These are phyloP conservation scores for Pythium aquatile DNA, from an alignment of 352 stramenopile genomes.

Conservation along the genomic window DNA sequence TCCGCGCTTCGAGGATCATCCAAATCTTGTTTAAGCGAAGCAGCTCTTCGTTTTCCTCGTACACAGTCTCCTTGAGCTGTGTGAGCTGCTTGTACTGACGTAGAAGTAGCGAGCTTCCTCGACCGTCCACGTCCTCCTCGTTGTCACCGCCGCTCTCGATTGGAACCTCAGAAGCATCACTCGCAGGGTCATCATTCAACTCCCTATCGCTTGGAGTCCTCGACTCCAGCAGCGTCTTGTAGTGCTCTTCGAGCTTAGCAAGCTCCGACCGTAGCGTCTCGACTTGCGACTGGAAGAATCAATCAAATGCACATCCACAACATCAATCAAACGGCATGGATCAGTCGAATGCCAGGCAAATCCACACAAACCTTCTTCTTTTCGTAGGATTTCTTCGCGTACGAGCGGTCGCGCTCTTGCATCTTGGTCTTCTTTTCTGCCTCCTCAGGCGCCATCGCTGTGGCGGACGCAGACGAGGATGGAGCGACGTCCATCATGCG, in stretches of 20 bases:
- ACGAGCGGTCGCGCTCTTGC: neutral
- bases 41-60: constrained; percentile 13
- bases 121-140: neutral
- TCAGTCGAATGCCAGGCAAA: neutral
- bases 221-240: constrained; percentile 8
- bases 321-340: neutral
- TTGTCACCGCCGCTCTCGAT: neutral
- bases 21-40: neutral
- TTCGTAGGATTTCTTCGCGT: neutral
- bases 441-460: neutral
- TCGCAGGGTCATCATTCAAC: neutral
- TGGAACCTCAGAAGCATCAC: neutral
- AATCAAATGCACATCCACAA: neutral
- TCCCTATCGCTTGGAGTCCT: neutral
- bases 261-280: constrained; percentile 14
- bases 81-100: constrained; percentile 9
- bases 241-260: neutral
- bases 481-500: neutral
- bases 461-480: neutral
- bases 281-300: constrained; percentile 5
- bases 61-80: constrained; percentile 5
- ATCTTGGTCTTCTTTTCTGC: neutral
- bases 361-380: neutral
- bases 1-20: constrained; percentile 14
- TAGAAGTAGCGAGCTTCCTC: neutral